phyloP scores from a whole-genome alignment of 129 eudicot genomes.

The Pulicaria dysenterica region DNA sequence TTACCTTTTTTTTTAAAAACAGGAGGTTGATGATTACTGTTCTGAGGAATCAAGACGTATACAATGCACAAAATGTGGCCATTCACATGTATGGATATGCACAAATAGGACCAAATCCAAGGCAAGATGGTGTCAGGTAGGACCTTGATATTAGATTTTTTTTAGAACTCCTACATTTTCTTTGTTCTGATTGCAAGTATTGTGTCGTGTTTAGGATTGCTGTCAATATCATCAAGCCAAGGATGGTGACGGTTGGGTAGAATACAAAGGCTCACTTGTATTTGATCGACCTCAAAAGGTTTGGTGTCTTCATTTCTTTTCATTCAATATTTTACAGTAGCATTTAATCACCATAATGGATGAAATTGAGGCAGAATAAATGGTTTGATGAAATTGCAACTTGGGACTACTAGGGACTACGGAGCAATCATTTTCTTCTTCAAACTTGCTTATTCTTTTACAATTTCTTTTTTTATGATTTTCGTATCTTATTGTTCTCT shows the following conservation, averaged over 20 bases:
- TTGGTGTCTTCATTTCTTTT: slow-evolving; percentile 8
- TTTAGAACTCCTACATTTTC: background rate
- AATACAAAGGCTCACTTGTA: slow-evolving; percentile 85
- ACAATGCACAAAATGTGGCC: slow-evolving; percentile 97
- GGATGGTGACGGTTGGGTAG: slow-evolving; percentile 99
- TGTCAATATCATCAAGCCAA: slow-evolving; percentile 97
- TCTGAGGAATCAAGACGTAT: slow-evolving; percentile 95
- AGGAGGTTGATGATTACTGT: slow-evolving; percentile 56
- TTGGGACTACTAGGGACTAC: background rate
- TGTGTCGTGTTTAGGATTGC: slow-evolving; percentile 68
- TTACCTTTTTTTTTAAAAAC: slow-evolving; percentile 11
- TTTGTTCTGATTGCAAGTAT: background rate
- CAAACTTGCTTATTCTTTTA: background rate
- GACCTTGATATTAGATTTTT: slow-evolving; percentile 1
- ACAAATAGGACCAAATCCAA: slow-evolving; percentile 82
- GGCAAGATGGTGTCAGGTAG: slow-evolving; percentile 99
- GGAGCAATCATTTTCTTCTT: background rate
- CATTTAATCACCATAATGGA: background rate
- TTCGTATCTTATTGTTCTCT: background rate
- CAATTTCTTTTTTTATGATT: background rate
- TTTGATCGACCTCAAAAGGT: slow-evolving; percentile 90
- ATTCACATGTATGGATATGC: slow-evolving; percentile 95
- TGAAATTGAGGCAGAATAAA: background rate
- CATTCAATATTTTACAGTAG: background rate
- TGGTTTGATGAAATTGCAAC: background rate